Conservation (phyloP, 1,284 basidiomycete genomes). For the Apiotrichum porosum region DNA sequence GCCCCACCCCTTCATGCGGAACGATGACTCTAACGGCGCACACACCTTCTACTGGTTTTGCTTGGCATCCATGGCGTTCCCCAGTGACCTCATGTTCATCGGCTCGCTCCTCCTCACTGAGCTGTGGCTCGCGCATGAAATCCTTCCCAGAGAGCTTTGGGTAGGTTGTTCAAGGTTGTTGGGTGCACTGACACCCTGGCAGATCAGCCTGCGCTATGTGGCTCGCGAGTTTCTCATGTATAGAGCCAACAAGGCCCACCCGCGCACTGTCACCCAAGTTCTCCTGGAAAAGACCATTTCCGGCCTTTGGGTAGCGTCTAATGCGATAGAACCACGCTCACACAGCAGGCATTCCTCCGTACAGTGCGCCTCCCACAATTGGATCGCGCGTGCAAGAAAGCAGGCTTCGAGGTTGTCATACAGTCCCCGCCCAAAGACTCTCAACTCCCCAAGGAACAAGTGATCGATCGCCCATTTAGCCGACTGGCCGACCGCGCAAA, state of each 20-base stretch:
- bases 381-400: not conserved
- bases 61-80: not conserved
- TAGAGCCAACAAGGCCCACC: not conserved
- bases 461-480: not conserved
- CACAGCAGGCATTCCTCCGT: not conserved
- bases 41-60: not conserved
- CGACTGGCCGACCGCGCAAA: not conserved
- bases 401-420: not conserved
- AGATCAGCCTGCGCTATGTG: not conserved
- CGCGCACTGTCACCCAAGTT: not conserved
- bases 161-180: not conserved
- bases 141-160: not conserved
- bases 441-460: not conserved
- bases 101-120: constrained; percentile 6
- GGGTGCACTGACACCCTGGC: not conserved
- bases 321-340: not conserved
- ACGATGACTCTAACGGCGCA: not conserved
- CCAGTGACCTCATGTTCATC: constrained; percentile 2
- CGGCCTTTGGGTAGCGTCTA: not conserved
- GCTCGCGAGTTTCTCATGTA: not conserved
- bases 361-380: not conserved
- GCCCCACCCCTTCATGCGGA: constrained; percentile 3
- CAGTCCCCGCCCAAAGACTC: too few relatives aligned
- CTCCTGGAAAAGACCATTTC: not conserved
- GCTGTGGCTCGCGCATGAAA: not conserved